A percentile compares a stretch with the other conserved stretches of the same genome.
Conservation (phyloP, 2,329 filamentous ascomycete genomes). For the Pleoardoris graminearum region DNA sequence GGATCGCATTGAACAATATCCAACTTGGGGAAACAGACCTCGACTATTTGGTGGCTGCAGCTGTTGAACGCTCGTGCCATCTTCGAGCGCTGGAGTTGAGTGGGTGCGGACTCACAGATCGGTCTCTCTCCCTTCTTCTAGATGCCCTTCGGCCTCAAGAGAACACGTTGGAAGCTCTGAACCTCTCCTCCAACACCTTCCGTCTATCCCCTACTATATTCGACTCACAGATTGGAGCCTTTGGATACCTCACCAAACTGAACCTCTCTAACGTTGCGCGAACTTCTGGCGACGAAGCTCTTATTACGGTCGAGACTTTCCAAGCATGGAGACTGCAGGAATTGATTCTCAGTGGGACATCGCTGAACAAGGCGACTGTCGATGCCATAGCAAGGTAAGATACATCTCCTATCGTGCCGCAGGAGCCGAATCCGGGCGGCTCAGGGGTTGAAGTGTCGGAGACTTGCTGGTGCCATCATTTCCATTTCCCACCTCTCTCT, state of each 20-base stretch:
- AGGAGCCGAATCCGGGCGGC: no score
- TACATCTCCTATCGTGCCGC: background rate
- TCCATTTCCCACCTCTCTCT: no score
- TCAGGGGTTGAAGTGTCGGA: no score
- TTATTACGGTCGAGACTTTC: slow-evolving; percentile 68
- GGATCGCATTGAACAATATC: slow-evolving; percentile 70
- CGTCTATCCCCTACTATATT: slow-evolving; percentile 67
- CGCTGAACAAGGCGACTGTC: slow-evolving; percentile 64
- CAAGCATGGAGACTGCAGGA: slow-evolving; percentile 70
- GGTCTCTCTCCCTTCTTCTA: slow-evolving; percentile 63
- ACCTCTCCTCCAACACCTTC: slow-evolving; percentile 69
- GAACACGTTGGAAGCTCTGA: slow-evolving; percentile 67
- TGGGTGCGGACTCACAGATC: slow-evolving; percentile 62
- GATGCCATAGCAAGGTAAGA: slow-evolving; percentile 60
- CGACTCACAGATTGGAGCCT: slow-evolving; percentile 67
- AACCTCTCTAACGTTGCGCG: slow-evolving; percentile 67
- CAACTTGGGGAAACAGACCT: slow-evolving; percentile 71
- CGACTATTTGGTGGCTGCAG: slow-evolving; percentile 68
- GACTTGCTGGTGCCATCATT: no score
- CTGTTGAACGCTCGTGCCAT: slow-evolving; percentile 66
- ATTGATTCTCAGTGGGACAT: slow-evolving; percentile 65
- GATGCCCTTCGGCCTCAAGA: slow-evolving; percentile 67
- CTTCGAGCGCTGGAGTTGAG: slow-evolving; percentile 70
- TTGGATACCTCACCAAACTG: slow-evolving; percentile 67
- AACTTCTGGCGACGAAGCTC: slow-evolving; percentile 64